phyloP scores from a whole-genome alignment of 2,329 filamentous ascomycete genomes.

The Cyanodermella asteris region DNA sequence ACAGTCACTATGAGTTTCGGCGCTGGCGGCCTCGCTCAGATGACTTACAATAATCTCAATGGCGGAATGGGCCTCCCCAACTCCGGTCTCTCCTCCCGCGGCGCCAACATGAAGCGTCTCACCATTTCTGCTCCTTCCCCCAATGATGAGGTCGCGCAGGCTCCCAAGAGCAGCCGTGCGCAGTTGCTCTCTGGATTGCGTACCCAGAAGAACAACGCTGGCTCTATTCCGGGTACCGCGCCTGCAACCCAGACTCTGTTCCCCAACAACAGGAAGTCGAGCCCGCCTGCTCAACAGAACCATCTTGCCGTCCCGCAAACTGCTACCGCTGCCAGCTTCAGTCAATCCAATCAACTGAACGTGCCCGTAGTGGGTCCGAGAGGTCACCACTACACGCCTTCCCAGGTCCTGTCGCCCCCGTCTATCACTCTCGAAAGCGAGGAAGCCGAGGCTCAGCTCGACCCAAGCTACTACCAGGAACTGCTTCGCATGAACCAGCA shows the following conservation, averaged over 20 bases:
- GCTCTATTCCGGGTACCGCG: constrained; percentile 45
- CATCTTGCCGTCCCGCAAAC: constrained; percentile 34
- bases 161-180: constrained; percentile 79
- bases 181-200: constrained; percentile 83
- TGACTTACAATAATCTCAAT: constrained; percentile 66
- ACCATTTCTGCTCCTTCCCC: constrained; percentile 48
- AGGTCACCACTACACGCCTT: constrained; percentile 40
- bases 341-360: constrained; percentile 15
- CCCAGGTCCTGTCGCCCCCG: constrained; percentile 73
- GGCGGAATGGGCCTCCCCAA: constrained; percentile 50
- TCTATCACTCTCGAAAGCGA: constrained; percentile 49
- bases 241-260: constrained; percentile 39
- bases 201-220: constrained; percentile 74
- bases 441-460: constrained; percentile 50
- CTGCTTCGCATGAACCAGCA: constrained; percentile 80
- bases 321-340: constrained; percentile 32
- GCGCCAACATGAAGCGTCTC: constrained; percentile 76
- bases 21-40: constrained; percentile 98
- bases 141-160: constrained; percentile 40
- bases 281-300: constrained; percentile 24
- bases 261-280: no score
- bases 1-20: constrained; percentile 38
- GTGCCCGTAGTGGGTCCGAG: no score
- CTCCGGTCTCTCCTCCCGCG: constrained; percentile 65
- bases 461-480: constrained; percentile 70